Percentiles rank a stretch among this genome's conserved stretches.
phyloP scores from a whole-genome alignment of 148 eudicot species.

The Chenopodium album region DNA sequence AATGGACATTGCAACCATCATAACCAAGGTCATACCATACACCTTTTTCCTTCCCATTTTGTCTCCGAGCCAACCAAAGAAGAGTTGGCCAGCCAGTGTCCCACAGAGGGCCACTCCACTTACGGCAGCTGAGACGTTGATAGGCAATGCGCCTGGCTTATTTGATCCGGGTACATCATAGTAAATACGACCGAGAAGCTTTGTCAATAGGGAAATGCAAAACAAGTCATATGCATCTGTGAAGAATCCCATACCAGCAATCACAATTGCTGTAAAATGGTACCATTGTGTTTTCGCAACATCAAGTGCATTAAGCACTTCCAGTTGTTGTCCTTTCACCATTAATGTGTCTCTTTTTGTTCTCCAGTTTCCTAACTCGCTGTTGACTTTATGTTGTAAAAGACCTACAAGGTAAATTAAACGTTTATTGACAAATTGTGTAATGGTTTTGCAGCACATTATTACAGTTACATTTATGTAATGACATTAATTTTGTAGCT shows the following conservation, averaged over 20 bases:
- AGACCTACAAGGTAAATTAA: background rate
- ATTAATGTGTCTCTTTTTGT: background rate
- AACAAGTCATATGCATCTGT: slow-evolving; percentile 81
- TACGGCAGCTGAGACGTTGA: slow-evolving; percentile 50
- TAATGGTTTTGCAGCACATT: too few relatives aligned
- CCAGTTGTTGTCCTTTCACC: slow-evolving; percentile 37
- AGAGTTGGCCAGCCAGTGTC: slow-evolving; percentile 65
- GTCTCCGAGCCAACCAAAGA: slow-evolving; percentile 75
- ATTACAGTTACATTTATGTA: too few relatives aligned
- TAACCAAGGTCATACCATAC: slow-evolving; percentile 54
- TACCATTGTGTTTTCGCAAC: slow-evolving; percentile 64
- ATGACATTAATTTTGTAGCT: too few relatives aligned
- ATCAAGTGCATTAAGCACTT: slow-evolving; percentile 63
- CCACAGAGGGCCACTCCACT: slow-evolving; percentile 65
- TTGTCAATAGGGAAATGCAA: slow-evolving; percentile 62
- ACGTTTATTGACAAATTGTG: too few relatives aligned
- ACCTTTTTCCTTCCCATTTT: slow-evolving; percentile 65
- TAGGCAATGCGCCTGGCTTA: slow-evolving; percentile 54
- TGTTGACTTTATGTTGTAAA: too few relatives aligned
- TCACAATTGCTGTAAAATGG: slow-evolving; percentile 71
- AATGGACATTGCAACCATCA: slow-evolving; percentile 55
- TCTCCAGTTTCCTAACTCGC: too few relatives aligned
- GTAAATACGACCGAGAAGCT: slow-evolving; percentile 63
- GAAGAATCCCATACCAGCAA: slow-evolving; percentile 81
- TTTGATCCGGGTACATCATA: slow-evolving; percentile 29